Base-by-base conservation (phyloP, 2,329 filamentous ascomycete genomes). In the Penicillium janthinellum region DNA sequence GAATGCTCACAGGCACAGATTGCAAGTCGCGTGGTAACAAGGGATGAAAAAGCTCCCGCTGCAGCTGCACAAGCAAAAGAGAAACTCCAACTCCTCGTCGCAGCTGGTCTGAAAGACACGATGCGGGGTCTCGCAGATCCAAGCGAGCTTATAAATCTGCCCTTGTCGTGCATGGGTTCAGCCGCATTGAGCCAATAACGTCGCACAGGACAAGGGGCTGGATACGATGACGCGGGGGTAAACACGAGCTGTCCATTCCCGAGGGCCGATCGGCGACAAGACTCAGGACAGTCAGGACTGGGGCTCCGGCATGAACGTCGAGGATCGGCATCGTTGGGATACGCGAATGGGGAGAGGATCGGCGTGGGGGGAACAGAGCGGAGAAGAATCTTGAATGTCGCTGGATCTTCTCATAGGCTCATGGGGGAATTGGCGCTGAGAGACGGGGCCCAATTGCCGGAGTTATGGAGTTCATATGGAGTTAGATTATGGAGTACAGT, bases 141-240 rank as follows among this genome's bases (percentile, higher is more conserved):
- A 54, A 52, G 47, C 49, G 47, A 61, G 53, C 47, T 61, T 62
- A 59, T 60, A 54, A 64, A 62, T 60, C 35, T 52, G 51, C 54
- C 57, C 35, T n/a, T 28, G 15, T n/a, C 35, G 14, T 48, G 52
- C 51, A 35, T 12, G 50, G 31, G 47, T n/a, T n/a, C 31, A 41
- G 37, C 12, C 35, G 25, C 7, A 35, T 42, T 22, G 17, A 37
- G 49, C 53, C 58, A 59, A 61, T 47, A 25, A 15, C 31, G 44
- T 47, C 15, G 15, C 8, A 45, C 41, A 44, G 37, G 34, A 47
- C 54, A 56, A 28, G 56, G 52, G 44, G 47, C 15, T 17, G 12
- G n/a, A n/a, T 31, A 31, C 31, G 31, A 8, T 17, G 31, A 47
- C 44, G 44, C 44, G 44, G 44, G 44, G 44, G 3, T 14, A 31